Percentiles rank a stretch among this genome's conserved stretches.
phyloP scores from a whole-genome alignment of 345 rosid genomes.

The Aurinia saxatilis region DNA sequence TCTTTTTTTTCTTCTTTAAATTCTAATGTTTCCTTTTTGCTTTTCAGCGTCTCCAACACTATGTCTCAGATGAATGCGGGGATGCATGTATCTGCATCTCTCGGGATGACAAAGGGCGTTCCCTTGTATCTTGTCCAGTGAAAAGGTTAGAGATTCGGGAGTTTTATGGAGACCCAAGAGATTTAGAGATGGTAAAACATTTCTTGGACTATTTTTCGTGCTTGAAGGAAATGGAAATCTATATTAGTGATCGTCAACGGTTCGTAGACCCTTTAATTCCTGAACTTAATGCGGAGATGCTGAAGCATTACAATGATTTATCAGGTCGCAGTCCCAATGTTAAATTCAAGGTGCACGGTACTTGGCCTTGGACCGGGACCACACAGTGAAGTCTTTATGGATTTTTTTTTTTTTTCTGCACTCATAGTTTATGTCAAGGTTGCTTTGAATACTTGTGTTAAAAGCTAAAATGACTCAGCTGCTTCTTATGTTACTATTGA shows the following conservation, averaged over 20 bases:
- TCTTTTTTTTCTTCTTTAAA: no score
- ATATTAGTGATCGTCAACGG: neutral
- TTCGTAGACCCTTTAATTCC: neutral
- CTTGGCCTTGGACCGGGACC: neutral
- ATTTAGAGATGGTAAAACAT: no score
- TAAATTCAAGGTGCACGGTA: neutral
- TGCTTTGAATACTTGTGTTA: no score
- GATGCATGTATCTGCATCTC: no score
- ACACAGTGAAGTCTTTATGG: neutral
- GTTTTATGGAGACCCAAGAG: neutral
- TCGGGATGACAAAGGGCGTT: neutral
- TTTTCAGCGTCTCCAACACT: constrained; percentile 1
- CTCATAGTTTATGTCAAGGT: neutral
- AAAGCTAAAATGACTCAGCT: no score
- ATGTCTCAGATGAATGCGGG: neutral
- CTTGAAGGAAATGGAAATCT: no score
- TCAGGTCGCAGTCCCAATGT: neutral
- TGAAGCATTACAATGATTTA: neutral
- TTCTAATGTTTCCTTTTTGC: no score
- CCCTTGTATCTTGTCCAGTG: neutral
- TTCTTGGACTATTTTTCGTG: no score
- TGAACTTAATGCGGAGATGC: neutral
- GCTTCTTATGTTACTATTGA: neutral
- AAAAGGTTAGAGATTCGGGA: constrained; percentile 2
- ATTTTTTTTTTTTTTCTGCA: no score